Evolutionary conservation across 176 grass and related monocot genomes (phyloP), one percentile per base, ranked within the genome.

Genomic region (Carex cristatella): DNA sequence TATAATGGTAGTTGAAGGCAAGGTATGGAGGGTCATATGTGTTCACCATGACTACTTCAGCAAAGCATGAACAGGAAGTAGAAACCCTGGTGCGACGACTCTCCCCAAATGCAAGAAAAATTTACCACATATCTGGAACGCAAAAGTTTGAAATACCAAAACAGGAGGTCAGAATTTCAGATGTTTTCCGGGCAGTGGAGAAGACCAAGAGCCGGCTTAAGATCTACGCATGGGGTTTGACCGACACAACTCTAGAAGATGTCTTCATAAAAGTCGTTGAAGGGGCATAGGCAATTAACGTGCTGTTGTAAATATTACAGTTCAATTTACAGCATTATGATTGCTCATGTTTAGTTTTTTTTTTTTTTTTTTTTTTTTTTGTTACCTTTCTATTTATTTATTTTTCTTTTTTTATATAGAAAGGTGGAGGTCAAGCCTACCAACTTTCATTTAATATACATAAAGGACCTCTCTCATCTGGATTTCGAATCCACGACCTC

Each of bases 81-180:
- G 85, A 90, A 84, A 79, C 12, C 30, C 63, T 86, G 48, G 85
- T 90, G 59, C 46, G 42, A 14, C 18, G 7, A 6, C 51, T 84
- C 18, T 86, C 79, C 1, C 88, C 88, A 31, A 86, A 78, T 28
- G 79, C 53, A 40, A 87, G 73, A 40, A 90, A 80, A 72, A 84
- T 63, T 7, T 90, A 90, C 28, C 85, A 87, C 5, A 84, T 90
- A 40, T 77, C 85, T 27, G 88, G 88, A 63, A 90, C 88, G 8
- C 88, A 90, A 44, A 90, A 90, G 16, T 90, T 90, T 37, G 88
- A 90, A 83, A 56, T 90, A 53, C 84, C 84, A 54, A 90, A 90
- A 66, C 35, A 84, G 4, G 88, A 69, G 10, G 70, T 84, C 40
- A 79, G 32, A 55, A 83, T 90, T 42, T 51, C 88, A 8, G 40